Evolutionary conservation across 306 rosid genomes (phyloP).

Genomic region (Castanopsis chinensis): DNA sequence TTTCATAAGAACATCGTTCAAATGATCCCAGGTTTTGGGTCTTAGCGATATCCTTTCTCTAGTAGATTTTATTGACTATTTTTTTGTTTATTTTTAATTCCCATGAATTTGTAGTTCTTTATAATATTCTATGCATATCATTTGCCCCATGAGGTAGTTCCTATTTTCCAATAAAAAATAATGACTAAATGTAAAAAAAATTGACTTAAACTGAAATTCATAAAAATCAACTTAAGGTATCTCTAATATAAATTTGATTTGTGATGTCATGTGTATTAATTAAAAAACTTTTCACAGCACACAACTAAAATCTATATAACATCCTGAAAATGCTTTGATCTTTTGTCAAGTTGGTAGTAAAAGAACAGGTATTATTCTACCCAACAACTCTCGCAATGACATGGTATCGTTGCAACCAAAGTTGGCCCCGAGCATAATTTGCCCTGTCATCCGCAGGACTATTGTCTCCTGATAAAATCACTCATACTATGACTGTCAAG

Average conservation of each 20-base stretch:
- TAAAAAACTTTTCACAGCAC: background rate
- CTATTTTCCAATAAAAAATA: too few species aligned
- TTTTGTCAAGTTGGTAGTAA: background rate
- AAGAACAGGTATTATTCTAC: constrained; percentile 25
- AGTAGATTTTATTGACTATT: too few species aligned
- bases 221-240: background rate
- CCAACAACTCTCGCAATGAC: constrained; percentile 76
- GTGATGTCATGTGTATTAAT: background rate
- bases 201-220: background rate
- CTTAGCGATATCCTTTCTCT: too few species aligned
- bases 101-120: too few species aligned
- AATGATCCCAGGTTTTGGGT: too few species aligned
- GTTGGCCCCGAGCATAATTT: constrained; percentile 61
- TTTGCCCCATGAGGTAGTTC: too few species aligned
- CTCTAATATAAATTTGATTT: background rate
- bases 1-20: too few species aligned
- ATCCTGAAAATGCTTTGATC: background rate
- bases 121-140: too few species aligned
- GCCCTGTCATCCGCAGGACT: constrained; percentile 48
- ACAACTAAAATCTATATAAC: background rate
- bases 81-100: too few species aligned
- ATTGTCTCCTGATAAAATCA: constrained; percentile 57
- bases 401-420: constrained; percentile 65
- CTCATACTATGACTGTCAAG: background rate
- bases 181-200: background rate